Evolutionary conservation across 352 stramenopile species (phyloP), one percentile per base, ranked within the genome.

Genomic region (Salisapilia sapeloensis): DNA sequence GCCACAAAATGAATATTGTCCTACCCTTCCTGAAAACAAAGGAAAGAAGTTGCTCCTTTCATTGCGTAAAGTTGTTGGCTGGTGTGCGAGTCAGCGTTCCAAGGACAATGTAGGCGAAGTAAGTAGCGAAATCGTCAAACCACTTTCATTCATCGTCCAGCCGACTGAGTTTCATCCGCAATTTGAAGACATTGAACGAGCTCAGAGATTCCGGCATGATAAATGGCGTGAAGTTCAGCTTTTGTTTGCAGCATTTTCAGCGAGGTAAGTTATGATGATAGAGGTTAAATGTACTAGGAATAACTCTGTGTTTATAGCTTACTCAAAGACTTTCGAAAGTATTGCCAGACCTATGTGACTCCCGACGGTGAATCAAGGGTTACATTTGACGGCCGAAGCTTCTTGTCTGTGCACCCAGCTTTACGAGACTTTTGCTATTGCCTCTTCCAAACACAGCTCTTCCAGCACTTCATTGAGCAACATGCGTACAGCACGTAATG

Each of bases 371-470:
- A 41, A 3, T 42, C 58, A 11, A 31, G 36, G 2, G 39, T 41
- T 0, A 26, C 19, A 1, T 84, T 85, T 27, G 69, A 85, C 25
- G 50, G 59, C 22, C 54, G 61, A 8, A 36, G 48, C 7, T 85
- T 76, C 26, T 40, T 85, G 13, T 42, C 34, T 3, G 60, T 75
- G 47, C 53, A 79, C 24, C 56, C 61, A 6, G 70, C 48, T 27
- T 44, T 65, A 9, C 62, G 70, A 12, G 65, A 82, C 9, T 80
- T 79, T 29, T 79, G 51, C 26, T 42, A 51, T 1, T 58, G 79
- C 17, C 48, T 85, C 4, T 82, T 85, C 33, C 58, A 81, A 26
- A 85, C 70, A 0, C 70, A 82, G 27, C 48, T 77, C 16, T 85
- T 85, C 28, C 60, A 82, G 33, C 53, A 58, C 2, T 82, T 75